Evolutionary conservation across 2,329 filamentous ascomycete genomes (phyloP).

Genomic region (Moelleriella libera): DNA sequence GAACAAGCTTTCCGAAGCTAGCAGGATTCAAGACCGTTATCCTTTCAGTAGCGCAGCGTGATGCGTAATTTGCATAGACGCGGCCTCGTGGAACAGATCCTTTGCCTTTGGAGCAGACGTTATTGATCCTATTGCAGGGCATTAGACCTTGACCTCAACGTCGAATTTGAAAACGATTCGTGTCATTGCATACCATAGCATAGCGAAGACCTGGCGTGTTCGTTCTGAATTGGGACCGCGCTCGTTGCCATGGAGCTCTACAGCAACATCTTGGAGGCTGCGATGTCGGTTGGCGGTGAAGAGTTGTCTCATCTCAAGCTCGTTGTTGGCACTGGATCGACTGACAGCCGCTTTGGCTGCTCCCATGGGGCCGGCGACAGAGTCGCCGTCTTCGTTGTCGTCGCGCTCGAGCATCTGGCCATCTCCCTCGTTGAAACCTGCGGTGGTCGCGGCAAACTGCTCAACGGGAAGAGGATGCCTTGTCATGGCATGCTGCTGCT

Average conservation of each 20-base stretch:
- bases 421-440: constrained; percentile 42
- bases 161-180: not conserved
- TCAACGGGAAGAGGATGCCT: constrained; percentile 41
- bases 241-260: constrained; percentile 65
- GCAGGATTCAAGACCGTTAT: constrained; percentile 93
- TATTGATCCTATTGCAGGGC: constrained; percentile 45
- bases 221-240: constrained; percentile 70
- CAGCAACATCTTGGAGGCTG: constrained; percentile 55
- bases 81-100: constrained; percentile 82
- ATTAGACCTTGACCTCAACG: not conserved
- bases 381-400: constrained; percentile 42
- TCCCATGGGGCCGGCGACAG: constrained; percentile 26
- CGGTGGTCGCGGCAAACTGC: constrained; percentile 30
- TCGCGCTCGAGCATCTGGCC: constrained; percentile 47
- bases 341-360: constrained; percentile 43
- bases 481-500: constrained; percentile 20
- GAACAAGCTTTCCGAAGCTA: constrained; percentile 92
- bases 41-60: constrained; percentile 79
- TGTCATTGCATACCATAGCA: constrained; percentile 58
- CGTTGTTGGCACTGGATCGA: constrained; percentile 63
- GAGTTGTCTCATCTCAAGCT: constrained; percentile 65
- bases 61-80: constrained; percentile 92
- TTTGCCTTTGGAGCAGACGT: constrained; percentile 59
- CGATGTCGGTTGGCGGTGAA: constrained; percentile 56
- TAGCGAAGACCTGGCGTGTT: constrained; percentile 74